Percentiles rank a stretch among this genome's conserved stretches.
Evolutionary conservation across 2,329 filamentous ascomycete species (phyloP).

Genomic region (Aspergillus neoniger): DNA sequence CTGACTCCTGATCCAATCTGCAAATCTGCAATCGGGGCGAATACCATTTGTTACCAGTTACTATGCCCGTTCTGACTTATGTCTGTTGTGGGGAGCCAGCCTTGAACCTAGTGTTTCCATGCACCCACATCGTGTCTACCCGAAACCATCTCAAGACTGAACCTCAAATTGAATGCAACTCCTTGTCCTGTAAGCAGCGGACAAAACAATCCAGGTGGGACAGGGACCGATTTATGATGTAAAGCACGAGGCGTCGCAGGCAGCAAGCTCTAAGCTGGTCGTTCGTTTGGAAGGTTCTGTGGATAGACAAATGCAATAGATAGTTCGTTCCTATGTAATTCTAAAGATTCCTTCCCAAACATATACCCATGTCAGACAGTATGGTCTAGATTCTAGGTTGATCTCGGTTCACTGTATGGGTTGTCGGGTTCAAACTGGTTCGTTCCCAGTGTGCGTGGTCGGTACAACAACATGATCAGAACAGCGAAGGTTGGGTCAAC

Average conservation of each 20-base stretch:
- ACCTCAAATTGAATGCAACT: background rate
- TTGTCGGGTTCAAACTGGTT: too few species aligned
- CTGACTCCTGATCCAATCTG: background rate
- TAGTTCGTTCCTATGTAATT: too few species aligned
- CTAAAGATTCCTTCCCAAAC: too few species aligned
- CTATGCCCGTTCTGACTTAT: slow-evolving; percentile 2
- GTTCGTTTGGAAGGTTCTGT: background rate
- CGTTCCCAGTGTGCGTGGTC: too few species aligned
- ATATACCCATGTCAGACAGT: too few species aligned
- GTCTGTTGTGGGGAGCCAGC: slow-evolving; percentile 11
- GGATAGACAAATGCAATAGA: too few species aligned
- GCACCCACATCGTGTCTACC: slow-evolving; percentile 24
- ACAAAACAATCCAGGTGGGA: slow-evolving; percentile 1
- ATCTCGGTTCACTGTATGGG: too few species aligned
- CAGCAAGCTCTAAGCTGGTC: background rate
- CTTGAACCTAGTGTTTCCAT: slow-evolving; percentile 30
- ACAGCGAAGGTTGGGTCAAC: too few species aligned
- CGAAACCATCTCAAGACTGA: slow-evolving; percentile 19
- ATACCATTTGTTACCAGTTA: slow-evolving; percentile 1
- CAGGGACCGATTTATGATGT: background rate
- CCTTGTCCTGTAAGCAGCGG: background rate
- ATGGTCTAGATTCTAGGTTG: too few species aligned
- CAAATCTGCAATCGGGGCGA: slow-evolving; percentile 7
- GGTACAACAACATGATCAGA: too few species aligned
- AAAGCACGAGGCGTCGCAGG: background rate